Conservation (phyloP, 768 basidiomycete genomes). For the Tricholoma flavovirens region DNA sequence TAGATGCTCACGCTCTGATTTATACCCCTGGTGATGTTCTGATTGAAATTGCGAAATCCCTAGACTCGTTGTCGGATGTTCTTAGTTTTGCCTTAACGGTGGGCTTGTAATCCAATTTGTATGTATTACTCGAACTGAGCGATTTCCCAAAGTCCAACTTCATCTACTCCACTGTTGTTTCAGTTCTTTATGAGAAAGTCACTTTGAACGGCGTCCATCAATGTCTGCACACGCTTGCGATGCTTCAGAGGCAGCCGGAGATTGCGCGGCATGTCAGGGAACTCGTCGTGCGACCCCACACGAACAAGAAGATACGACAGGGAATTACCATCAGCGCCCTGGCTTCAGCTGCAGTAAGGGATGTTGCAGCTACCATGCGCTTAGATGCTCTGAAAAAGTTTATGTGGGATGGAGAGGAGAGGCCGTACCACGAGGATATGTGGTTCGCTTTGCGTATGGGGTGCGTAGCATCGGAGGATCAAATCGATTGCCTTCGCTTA, state of each 20-base stretch:
- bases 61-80: conserved; percentile 49
- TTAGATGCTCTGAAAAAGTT: conserved; percentile 65
- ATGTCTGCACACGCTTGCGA: conserved; percentile 56
- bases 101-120: conserved; percentile 22
- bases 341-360: conserved; percentile 48
- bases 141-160: conserved; percentile 41
- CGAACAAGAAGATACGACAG: conserved; percentile 17
- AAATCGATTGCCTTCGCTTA: conserved; percentile 2
- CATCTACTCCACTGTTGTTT: conserved; percentile 46
- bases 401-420: conserved; percentile 68
- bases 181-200: conserved; percentile 57
- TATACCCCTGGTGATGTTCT: conserved; percentile 54
- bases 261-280: conserved; percentile 66
- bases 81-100: conserved; percentile 57
- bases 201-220: conserved; percentile 50
- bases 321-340: conserved; percentile 26
- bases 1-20: conserved; percentile 4
- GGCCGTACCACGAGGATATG: conserved; percentile 65
- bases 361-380: conserved; percentile 39
- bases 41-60: conserved; percentile 54
- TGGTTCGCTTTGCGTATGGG: conserved; percentile 68
- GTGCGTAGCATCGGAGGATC: conserved; percentile 30
- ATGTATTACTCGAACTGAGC: neutral
- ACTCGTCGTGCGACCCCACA: conserved; percentile 44
- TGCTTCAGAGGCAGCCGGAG: conserved; percentile 50